Evolutionary conservation across 116 monocot genomes (phyloP).

Genomic region (Phalaenopsis hybrid): DNA sequence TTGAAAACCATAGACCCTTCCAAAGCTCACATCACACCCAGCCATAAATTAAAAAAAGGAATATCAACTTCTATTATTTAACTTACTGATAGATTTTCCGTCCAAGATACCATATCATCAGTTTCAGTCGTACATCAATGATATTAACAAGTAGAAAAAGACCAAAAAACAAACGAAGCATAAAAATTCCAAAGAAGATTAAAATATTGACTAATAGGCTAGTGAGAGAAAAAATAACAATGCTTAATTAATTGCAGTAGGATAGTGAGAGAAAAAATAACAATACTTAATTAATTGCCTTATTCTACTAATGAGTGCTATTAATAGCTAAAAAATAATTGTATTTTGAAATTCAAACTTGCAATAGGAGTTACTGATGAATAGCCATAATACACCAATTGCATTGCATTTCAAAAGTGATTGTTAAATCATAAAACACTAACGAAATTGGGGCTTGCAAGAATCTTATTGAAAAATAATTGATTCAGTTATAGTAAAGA

Average conservation of each 20-base stretch:
- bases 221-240: too few relatives aligned
- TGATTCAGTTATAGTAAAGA: too few relatives aligned
- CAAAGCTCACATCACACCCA: not conserved
- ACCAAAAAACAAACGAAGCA: not conserved
- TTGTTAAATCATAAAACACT: too few relatives aligned
- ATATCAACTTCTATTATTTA: not conserved
- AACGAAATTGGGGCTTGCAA: not conserved
- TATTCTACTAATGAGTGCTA: not conserved
- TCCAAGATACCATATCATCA: not conserved
- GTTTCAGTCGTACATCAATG: not conserved
- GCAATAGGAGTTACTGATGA: too few relatives aligned
- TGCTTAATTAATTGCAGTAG: not conserved
- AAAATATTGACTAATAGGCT: not conserved
- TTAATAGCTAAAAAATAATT: not conserved
- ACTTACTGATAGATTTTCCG: not conserved
- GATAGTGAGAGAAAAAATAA: not conserved
- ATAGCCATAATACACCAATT: too few relatives aligned
- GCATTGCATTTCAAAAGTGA: too few relatives aligned
- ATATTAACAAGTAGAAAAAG: not conserved
- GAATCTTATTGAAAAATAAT: not conserved
- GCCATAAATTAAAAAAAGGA: not conserved
- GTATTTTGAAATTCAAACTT: not conserved
- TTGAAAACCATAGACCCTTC: not conserved
- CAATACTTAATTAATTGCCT: not conserved
- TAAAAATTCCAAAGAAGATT: not conserved